A percentile compares a stretch with the other conserved stretches of the same genome.
These are phyloP conservation scores for Pseudocercospora vitis DNA, from an alignment of 2,329 filamentous ascomycete genomes.

Conservation along the genomic window DNA sequence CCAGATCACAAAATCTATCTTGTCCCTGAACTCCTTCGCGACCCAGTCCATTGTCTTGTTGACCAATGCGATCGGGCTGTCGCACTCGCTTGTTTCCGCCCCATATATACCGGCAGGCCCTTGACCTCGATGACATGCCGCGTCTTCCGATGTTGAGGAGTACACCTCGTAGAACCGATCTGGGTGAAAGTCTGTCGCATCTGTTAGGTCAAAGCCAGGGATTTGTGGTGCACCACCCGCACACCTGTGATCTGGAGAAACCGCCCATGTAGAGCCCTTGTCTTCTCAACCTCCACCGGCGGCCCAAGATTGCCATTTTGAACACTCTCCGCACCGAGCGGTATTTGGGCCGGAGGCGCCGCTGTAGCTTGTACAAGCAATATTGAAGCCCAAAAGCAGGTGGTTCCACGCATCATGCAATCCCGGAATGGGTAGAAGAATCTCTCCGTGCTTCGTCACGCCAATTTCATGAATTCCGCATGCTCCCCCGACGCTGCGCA, in stretches of 20 bases:
- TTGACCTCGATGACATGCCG: constrained; percentile 75
- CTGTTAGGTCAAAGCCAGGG: constrained; percentile 19
- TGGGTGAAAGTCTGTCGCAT: constrained; percentile 75
- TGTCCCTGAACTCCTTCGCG: constrained; percentile 43
- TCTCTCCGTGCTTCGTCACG: background rate
- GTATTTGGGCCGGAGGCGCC: constrained; percentile 24
- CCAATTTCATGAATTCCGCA: background rate
- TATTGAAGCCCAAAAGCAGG: constrained; percentile 8
- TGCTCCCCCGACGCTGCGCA: background rate
- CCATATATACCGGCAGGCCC: constrained; percentile 80
- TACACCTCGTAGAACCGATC: constrained; percentile 83
- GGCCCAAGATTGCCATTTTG: background rate
- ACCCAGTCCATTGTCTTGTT: constrained; percentile 93
- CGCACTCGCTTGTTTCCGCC: constrained; percentile 83
- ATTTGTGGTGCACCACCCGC: constrained; percentile 28
- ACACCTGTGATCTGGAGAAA: constrained; percentile 89
- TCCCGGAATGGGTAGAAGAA: too few species aligned
- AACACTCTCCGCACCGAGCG: constrained; percentile 9
- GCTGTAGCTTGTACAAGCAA: constrained; percentile 19
- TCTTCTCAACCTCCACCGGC: constrained; percentile 15
- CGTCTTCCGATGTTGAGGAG: constrained; percentile 65
- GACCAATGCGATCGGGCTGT: constrained; percentile 75
- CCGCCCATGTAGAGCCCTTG: constrained; percentile 54
- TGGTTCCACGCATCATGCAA: constrained; percentile 5
- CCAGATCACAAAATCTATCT: constrained; percentile 44